phyloP scores from a whole-genome alignment of 1,284 basidiomycete species.

The Boletellus deceptivus region DNA sequence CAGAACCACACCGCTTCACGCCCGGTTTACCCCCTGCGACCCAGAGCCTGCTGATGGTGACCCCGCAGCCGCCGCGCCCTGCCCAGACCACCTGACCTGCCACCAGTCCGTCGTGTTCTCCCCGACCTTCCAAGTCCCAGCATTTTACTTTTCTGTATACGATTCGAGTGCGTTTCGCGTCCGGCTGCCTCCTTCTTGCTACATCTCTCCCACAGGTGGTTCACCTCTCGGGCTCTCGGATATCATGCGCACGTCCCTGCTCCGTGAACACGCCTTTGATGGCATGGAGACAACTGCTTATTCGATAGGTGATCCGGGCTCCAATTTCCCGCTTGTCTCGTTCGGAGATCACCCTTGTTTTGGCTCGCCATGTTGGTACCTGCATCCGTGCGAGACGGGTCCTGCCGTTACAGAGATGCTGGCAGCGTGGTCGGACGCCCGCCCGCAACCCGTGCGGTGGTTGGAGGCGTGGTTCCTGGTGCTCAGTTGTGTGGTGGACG shows the following conservation, averaged over 20 bases:
- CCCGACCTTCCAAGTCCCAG: conserved; percentile 71
- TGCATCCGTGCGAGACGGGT: conserved; percentile 79
- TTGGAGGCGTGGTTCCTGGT: conserved; percentile 76
- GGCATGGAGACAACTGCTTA: conserved; percentile 48
- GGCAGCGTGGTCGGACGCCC: conserved; percentile 38
- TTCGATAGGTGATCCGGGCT: conserved; percentile 47
- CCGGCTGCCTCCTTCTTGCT: conserved; percentile 5
- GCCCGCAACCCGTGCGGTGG: conserved; percentile 42
- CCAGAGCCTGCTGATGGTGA: conserved; percentile 34
- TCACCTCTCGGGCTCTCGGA: conserved; percentile 54
- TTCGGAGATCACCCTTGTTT: conserved; percentile 81
- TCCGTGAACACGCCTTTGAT: conserved; percentile 49
- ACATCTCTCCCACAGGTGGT: conserved; percentile 50
- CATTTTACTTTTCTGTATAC: conserved; percentile 74
- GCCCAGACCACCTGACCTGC: conserved; percentile 37
- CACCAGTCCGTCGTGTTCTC: conserved; percentile 70
- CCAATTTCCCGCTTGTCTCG: conserved; percentile 70
- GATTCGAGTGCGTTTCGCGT: conserved; percentile 54
- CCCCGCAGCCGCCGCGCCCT: conserved; percentile 17
- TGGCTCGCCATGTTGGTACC: conserved; percentile 72
- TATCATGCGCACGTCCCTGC: conserved; percentile 56
- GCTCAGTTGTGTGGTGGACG: conserved; percentile 58
- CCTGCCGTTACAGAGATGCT: conserved; percentile 65
- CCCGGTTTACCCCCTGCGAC: conserved; percentile 3
- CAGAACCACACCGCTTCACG: conserved; percentile 29